phyloP scores from a whole-genome alignment of 2,329 filamentous ascomycete genomes.

The Neodidymelliopsis sp. region DNA sequence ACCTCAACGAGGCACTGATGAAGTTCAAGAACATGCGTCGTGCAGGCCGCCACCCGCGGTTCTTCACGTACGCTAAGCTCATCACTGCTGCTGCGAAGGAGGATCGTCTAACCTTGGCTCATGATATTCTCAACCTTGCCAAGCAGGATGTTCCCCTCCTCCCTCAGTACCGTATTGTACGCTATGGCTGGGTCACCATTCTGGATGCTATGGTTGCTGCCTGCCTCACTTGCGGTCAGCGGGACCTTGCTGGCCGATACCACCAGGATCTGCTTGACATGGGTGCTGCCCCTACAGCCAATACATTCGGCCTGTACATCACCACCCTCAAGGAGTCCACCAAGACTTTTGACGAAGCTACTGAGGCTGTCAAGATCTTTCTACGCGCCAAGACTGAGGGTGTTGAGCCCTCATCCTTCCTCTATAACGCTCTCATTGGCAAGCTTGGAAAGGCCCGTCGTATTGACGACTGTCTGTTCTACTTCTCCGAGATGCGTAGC shows the following conservation, averaged over 20 bases:
- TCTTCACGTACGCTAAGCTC: conserved; percentile 96
- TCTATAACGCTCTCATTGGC: conserved; percentile 98
- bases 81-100: conserved; percentile 89
- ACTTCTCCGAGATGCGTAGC: conserved; percentile 96
- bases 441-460: conserved; percentile 97
- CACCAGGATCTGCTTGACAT: conserved; percentile 92
- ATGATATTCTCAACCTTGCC: conserved; percentile 89
- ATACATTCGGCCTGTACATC: conserved; percentile 98
- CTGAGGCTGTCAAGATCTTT: conserved; percentile 97
- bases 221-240: conserved; percentile 82
- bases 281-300: conserved; percentile 90
- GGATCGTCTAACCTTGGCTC: conserved; percentile 79
- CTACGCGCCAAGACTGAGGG: conserved; percentile 91
- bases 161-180: conserved; percentile 83
- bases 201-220: conserved; percentile 96
- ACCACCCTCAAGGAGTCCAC: conserved; percentile 98
- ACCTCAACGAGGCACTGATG: conserved; percentile 79
- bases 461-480: conserved; percentile 97
- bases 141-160: conserved; percentile 86
- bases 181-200: conserved; percentile 96
- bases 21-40: conserved; percentile 94
- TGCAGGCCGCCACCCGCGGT: conserved; percentile 87
- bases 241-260: conserved; percentile 80
- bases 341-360: conserved; percentile 97
- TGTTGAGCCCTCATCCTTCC: conserved; percentile 93